Base-by-base conservation (phyloP, 768 basidiomycete species). In the Hysterangium stoloniferum region DNA sequence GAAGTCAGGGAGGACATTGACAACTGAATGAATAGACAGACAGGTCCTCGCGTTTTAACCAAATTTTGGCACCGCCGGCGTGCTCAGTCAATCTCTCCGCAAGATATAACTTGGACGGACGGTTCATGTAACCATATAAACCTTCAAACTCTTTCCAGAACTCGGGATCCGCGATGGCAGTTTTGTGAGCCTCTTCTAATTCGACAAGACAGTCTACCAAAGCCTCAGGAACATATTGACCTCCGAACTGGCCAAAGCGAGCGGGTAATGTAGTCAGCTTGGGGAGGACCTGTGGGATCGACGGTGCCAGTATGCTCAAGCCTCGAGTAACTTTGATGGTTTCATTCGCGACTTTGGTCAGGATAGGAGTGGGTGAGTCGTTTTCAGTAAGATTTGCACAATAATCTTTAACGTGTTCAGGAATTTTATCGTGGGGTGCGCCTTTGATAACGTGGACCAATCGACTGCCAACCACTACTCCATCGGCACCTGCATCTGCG, bases 31-130 rank as follows among this genome's bases (percentile, higher is more conserved):
- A 44, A 19, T 53, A 43, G 20, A 64, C 84, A 55, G 56, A 86
- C 85, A 95, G 62, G 59, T 95, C 92, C 68, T 94, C 95, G 40
- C 93, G 81, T 74, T 99, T 99, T 59, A 99, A 70, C 96, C 96
- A 99, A 58, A 99, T 96, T 52, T 80, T 88, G 9, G 96, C 95
- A 20, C 96, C 96, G 19, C 90, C 91, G 8, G 83, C 87, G 59
- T 90, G 75, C 58, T 88, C 83, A 1, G 93, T 96, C 52, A 99
- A 71, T 51, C 90, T 82, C 63, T 93, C 84, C 0, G 96, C 94
- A 61, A 88, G 74, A 69, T 98, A 98, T 40, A 98, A 67, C 57
- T 86, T 82, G 11, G 88, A 92, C 2, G 95, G 95, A 9, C 96
- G 75, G 67, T 96, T 96, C 71, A 95, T 98, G 68, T 99, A 98